These are phyloP conservation scores for Cladosporium sp. DNA, from an alignment of 2,329 filamentous ascomycete species.

Conservation along the genomic window DNA sequence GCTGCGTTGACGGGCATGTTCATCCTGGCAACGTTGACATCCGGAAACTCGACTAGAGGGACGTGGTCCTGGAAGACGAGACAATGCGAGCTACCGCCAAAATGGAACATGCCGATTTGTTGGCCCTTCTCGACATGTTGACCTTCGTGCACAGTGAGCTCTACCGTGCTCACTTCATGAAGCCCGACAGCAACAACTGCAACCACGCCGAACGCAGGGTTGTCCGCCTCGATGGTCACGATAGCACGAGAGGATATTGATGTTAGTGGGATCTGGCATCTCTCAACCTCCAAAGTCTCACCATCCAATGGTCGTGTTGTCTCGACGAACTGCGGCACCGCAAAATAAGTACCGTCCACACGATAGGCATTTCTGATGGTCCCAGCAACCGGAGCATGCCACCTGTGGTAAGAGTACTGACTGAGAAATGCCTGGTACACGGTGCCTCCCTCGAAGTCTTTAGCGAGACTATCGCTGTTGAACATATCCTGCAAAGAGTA, in stretches of 20 bases:
- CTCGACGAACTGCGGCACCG: constrained; percentile 53
- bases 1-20: no score
- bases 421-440: constrained; percentile 68
- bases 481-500: constrained; percentile 53
- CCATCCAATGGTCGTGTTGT: constrained; percentile 34
- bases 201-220: constrained; percentile 62
- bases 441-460: constrained; percentile 57
- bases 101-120: constrained; percentile 61
- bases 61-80: neutral
- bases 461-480: constrained; percentile 48
- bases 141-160: constrained; percentile 63
- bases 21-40: no score
- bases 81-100: neutral
- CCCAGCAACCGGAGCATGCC: constrained; percentile 65
- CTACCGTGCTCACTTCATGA: constrained; percentile 69
- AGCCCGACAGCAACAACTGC: constrained; percentile 68
- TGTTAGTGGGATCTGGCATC: constrained; percentile 64
- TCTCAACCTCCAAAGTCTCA: constrained; percentile 42
- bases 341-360: constrained; percentile 63
- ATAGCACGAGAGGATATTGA: constrained; percentile 64
- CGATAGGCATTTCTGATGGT: constrained; percentile 55
- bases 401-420: constrained; percentile 64
- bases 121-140: constrained; percentile 65
- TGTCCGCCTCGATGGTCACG: constrained; percentile 67
- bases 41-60: constrained; percentile 9